These are phyloP conservation scores for Talaromyces stipitatus DNA, from an alignment of 495 filamentous ascomycete genomes.

Conservation along the genomic window DNA sequence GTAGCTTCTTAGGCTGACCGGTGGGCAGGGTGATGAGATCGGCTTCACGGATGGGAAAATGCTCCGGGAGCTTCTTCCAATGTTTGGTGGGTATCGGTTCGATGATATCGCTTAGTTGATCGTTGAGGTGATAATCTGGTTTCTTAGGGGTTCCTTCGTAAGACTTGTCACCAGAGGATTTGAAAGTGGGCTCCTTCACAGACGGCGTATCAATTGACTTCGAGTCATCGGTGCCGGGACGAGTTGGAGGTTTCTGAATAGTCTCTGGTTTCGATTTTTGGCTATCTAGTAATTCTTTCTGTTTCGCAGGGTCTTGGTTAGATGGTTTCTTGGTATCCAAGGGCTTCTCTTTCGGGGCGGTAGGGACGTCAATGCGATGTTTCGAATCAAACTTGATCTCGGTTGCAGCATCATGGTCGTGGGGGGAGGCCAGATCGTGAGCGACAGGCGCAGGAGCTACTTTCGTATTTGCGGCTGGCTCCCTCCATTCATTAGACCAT, in stretches of 20 bases:
- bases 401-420: neutral
- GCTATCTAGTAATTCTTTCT: neutral
- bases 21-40: constrained; percentile 71
- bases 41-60: constrained; percentile 62
- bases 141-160: neutral
- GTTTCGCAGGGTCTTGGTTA: neutral
- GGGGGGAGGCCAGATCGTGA: neutral
- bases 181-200: neutral
- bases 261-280: neutral
- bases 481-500: neutral
- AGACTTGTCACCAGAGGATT: neutral
- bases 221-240: neutral
- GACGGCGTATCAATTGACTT: neutral
- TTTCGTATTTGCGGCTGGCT: neutral
- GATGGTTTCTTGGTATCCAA: neutral
- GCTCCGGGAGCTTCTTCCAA: constrained; percentile 64
- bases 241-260: neutral
- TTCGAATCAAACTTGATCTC: neutral
- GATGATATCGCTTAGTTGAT: neutral
- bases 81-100: constrained; percentile 28
- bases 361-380: neutral
- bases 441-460: neutral
- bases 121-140: constrained; percentile 1
- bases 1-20: constrained; percentile 58
- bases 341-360: neutral